These are phyloP conservation scores for Fusarium phyllophilum DNA, from an alignment of 2,329 filamentous ascomycete species.

Conservation along the genomic window DNA sequence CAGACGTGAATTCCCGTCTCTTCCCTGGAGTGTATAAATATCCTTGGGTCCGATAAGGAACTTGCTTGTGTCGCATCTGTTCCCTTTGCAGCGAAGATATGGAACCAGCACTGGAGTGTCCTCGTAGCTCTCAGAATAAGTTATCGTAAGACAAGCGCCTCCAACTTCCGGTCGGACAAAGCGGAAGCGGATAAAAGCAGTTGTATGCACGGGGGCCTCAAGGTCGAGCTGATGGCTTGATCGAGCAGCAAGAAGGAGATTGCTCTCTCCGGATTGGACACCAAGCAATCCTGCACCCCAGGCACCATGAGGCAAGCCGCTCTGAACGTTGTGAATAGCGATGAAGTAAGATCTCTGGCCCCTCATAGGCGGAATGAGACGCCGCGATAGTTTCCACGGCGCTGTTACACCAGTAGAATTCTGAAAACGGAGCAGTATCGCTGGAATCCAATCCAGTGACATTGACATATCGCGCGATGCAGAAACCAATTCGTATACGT, in stretches of 20 bases:
- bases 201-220: neutral
- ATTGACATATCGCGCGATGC: accelerated
- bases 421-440: neutral
- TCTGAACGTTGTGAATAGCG: neutral
- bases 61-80: neutral
- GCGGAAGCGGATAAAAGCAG: neutral
- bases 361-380: neutral
- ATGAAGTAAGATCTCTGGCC: neutral
- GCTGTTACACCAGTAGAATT: neutral
- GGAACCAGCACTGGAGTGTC: neutral
- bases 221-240: neutral
- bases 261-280: accelerated
- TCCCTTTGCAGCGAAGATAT: neutral
- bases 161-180: neutral
- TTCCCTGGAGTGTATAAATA: neutral
- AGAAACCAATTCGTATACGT: neutral
- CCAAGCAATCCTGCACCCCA: neutral
- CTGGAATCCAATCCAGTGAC: neutral
- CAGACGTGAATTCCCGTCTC: accelerated
- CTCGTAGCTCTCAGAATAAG: neutral
- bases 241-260: neutral
- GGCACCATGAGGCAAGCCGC: neutral
- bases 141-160: neutral
- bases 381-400: neutral
- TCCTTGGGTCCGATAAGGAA: neutral